Conservation (phyloP, 2,329 filamentous ascomycete genomes). For the Acephala macrosclerotiorum region DNA sequence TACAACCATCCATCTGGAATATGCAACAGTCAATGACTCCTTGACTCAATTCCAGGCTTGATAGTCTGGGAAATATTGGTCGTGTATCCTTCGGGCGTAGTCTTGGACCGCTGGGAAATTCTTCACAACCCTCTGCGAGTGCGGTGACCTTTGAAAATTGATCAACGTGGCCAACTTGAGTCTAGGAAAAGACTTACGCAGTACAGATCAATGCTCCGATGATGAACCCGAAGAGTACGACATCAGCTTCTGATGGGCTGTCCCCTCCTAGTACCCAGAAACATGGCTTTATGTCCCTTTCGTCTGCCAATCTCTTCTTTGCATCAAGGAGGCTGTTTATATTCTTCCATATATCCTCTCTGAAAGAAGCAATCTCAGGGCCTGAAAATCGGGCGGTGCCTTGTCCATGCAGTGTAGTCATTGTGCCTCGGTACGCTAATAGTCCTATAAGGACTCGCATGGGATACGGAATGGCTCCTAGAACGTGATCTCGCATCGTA, state of each 20-base stretch:
- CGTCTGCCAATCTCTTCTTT: conserved; percentile 42
- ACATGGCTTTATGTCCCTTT: not conserved
- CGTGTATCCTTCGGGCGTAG: conserved; percentile 64
- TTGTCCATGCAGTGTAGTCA: conserved; percentile 59
- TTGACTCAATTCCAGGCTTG: conserved; percentile 43
- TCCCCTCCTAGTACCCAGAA: conserved; percentile 66
- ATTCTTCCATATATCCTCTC: conserved; percentile 60
- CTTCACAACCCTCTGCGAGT: conserved; percentile 53
- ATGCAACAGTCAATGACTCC: not conserved
- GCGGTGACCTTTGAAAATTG: conserved; percentile 51
- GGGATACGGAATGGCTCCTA: conserved; percentile 59
- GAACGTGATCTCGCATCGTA: conserved; percentile 59
- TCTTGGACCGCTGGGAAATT: conserved; percentile 58
- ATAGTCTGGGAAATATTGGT: conserved; percentile 65
- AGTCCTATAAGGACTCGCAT: conserved; percentile 58
- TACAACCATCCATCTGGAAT: no score
- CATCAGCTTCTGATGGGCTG: conserved; percentile 63
- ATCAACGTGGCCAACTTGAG: not conserved
- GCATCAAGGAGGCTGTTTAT: conserved; percentile 53
- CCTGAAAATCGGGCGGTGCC: conserved; percentile 59
- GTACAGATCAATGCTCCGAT: conserved; percentile 57
- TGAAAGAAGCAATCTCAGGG: conserved; percentile 56
- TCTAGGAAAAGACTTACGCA: conserved; percentile 53
- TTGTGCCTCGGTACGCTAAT: conserved; percentile 53
- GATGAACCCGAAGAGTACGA: conserved; percentile 64